Evolutionary conservation across 1,284 basidiomycete genomes (phyloP).

Genomic region (Pyrrhoderma lamaoense): DNA sequence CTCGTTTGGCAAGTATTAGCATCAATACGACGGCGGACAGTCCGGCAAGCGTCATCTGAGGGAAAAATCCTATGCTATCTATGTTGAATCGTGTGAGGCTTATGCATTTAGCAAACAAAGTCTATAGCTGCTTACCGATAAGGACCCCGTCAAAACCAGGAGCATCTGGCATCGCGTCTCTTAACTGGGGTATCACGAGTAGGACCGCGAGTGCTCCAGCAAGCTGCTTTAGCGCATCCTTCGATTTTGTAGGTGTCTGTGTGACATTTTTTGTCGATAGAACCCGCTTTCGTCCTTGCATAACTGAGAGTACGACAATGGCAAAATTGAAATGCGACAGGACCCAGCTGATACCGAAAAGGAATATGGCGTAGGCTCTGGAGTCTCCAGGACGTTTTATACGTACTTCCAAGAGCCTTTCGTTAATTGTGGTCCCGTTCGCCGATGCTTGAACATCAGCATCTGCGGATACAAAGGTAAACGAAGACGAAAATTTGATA

Average conservation of each 20-base stretch:
- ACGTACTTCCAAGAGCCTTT: slow-evolving; percentile 39
- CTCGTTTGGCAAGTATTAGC: slow-evolving; percentile 36
- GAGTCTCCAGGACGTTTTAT: slow-evolving; percentile 39
- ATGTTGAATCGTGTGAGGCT: slow-evolving; percentile 30
- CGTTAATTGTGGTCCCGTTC: slow-evolving; percentile 20
- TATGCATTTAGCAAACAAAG: slow-evolving; percentile 20
- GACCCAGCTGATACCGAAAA: slow-evolving; percentile 47
- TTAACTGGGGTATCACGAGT: slow-evolving; percentile 42
- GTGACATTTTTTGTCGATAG: too few relatives aligned
- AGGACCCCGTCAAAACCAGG: slow-evolving; percentile 45
- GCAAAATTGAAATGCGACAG: slow-evolving; percentile 43
- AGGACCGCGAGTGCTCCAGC: slow-evolving; percentile 36
- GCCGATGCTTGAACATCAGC: slow-evolving; percentile 30
- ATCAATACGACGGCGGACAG: slow-evolving; percentile 36
- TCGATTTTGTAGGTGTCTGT: slow-evolving; percentile 15
- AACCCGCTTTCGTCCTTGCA: background rate
- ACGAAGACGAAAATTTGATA: slow-evolving; percentile 41
- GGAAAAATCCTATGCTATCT: slow-evolving; percentile 52
- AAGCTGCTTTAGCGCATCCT: slow-evolving; percentile 33
- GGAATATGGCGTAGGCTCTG: slow-evolving; percentile 36
- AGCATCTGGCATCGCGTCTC: slow-evolving; percentile 51
- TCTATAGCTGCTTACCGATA: background rate
- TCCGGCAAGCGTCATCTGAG: slow-evolving; percentile 45
- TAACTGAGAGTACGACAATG: slow-evolving; percentile 35
- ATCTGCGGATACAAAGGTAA: slow-evolving; percentile 37